A percentile compares a stretch with the other conserved stretches of the same genome.
Conservation (phyloP, 495 filamentous ascomycete species). For the Rhypophila decipiens region DNA sequence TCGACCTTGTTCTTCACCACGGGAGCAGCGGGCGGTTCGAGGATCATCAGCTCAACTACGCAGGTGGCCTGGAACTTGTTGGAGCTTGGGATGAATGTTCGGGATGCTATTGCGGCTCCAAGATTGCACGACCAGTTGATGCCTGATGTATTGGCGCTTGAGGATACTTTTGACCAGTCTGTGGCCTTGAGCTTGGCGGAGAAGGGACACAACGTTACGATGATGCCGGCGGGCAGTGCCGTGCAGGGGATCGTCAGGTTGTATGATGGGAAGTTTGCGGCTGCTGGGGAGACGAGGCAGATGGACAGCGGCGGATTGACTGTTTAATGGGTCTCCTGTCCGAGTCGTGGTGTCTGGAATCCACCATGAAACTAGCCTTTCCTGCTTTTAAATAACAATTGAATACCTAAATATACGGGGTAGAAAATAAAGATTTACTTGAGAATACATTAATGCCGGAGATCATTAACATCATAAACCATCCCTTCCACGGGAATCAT, state of each 20-base stretch:
- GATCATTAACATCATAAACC: neutral
- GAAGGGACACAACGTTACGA: conserved; percentile 69
- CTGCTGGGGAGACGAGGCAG: conserved; percentile 68
- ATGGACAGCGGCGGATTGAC: conserved; percentile 62
- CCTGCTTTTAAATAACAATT: no score
- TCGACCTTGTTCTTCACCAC: conserved; percentile 61
- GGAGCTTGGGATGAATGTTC: conserved; percentile 52
- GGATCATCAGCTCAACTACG: conserved; percentile 79
- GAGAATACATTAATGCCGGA: neutral
- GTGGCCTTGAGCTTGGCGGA: conserved; percentile 58
- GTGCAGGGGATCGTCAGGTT: conserved; percentile 66
- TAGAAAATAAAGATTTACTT: neutral
- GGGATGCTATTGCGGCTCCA: conserved; percentile 57
- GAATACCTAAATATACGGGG: neutral
- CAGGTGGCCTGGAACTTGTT: conserved; percentile 71
- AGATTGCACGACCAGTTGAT: conserved; percentile 79
- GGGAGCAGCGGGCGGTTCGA: conserved; percentile 78
- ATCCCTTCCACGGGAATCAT: no score
- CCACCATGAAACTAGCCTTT: no score
- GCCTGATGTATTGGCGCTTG: conserved; percentile 63
- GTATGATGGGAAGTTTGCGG: conserved; percentile 59
- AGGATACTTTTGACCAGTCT: conserved; percentile 61
- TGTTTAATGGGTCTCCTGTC: no score
- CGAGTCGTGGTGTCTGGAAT: no score
- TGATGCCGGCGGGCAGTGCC: conserved; percentile 58